Base-by-base conservation (phyloP, 805 yeast species). In the Schizosaccharomyces pombe region DNA sequence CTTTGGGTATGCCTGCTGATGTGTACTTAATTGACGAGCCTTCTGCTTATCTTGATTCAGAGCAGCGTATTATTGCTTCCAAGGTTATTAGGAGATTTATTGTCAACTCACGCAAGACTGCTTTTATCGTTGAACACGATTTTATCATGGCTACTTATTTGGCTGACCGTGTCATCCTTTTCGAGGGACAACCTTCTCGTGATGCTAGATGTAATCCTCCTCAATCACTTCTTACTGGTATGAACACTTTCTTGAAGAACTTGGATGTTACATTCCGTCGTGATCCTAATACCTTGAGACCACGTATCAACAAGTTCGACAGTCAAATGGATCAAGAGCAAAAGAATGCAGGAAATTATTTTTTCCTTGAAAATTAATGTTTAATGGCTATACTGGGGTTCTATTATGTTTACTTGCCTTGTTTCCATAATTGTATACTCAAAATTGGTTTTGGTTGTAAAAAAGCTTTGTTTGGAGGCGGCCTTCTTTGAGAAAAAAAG, bases 81-180 rank as follows among this genome's bases (percentile, higher is more conserved):
- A 91, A 91, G 75, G 98, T 91, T 62, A 91, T 91, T 63, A 83
- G 95, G 77, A 82, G 95, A 70, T 91, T 86, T 66, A 84, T 91
- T 64, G 73, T 91, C 67, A 98, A 91, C 67, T 78, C 95, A 62
- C 87, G 89, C 75, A 91, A 89, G 76, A 89, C 97, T 51, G 98
- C 99, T n/a, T 91, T 91, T 68, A 75, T 91, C 63, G 99, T 91
- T 57, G 99, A 91, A 80, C 99, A 91, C 79, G 99, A 91, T 77
- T 91, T 91, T 77, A 91, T 91, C 74, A 91, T 91, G 99, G 97
- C 98, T 60, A 91, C 99, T 16, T 91, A 91, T 68, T 77, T 91
- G 75, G 98, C 99, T 59, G 99, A 91, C 71, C 79, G 94, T 66
- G 99, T 91, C 63, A 89, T 91, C 77, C 97, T 91, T 56, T 91